Evolutionary conservation across 176 grass and related monocot genomes (phyloP).

Genomic region (Aegilops longissima): DNA sequence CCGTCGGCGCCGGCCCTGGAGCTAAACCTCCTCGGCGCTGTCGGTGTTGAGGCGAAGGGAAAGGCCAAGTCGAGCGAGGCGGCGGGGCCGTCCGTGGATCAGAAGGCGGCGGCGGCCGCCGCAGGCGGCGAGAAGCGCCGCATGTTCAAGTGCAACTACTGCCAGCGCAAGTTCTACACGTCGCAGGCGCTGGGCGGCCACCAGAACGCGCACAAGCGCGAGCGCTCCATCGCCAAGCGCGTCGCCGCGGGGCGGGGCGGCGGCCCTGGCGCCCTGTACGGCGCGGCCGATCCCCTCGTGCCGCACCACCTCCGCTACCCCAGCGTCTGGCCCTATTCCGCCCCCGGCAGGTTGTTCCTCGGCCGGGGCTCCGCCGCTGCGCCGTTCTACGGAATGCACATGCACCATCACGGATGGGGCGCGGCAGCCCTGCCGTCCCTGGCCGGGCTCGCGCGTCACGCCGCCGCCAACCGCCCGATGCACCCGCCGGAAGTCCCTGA

Average conservation of each 20-base stretch:
- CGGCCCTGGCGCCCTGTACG: constrained; percentile 8
- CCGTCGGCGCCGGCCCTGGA: neutral
- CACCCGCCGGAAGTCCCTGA: neutral
- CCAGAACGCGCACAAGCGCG: constrained; percentile 97
- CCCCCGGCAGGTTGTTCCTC: constrained; percentile 9
- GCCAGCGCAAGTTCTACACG: constrained; percentile 82
- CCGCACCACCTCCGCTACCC: constrained; percentile 37
- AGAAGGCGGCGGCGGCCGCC: neutral
- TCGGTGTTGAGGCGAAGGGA: neutral
- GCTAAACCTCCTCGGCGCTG: neutral
- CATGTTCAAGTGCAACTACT: constrained; percentile 90
- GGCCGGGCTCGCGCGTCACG: neutral
- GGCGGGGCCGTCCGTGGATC: neutral
- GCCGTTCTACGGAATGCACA: constrained; percentile 29
- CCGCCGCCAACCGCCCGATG: neutral
- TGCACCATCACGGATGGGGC: constrained; percentile 17
- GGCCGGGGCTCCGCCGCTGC: neutral
- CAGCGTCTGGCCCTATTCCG: constrained; percentile 24
- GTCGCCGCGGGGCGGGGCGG: constrained; percentile 10
- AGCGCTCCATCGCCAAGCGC: constrained; percentile 67
- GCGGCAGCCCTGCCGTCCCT: neutral
- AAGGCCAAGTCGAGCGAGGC: neutral
- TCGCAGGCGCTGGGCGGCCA: constrained; percentile 96
- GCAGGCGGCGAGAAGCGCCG: constrained; percentile 27
- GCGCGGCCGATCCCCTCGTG: neutral